Conservation (phyloP, 129 eudicot genomes). For the Helianthus annuus region DNA sequence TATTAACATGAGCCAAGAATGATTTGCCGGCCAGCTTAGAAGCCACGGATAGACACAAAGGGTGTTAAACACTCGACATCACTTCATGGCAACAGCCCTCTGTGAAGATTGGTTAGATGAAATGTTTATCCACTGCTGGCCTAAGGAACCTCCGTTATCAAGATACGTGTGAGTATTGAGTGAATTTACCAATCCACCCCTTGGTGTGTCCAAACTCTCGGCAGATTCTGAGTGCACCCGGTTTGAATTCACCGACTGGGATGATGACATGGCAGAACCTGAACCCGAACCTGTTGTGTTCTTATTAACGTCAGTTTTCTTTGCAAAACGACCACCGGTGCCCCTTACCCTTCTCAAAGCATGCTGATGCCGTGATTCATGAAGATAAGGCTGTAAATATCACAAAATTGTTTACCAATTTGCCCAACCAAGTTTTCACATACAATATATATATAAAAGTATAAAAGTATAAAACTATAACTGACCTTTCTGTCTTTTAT, state of each 20-base stretch:
- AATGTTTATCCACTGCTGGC: conserved; percentile 55
- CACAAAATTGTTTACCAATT: conserved; percentile 14
- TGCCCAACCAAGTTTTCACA: background rate
- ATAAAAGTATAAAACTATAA: background rate
- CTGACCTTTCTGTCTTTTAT: conserved; percentile 73
- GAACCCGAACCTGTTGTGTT: conserved; percentile 27
- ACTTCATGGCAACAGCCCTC: conserved; percentile 62
- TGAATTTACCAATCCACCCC: conserved; percentile 32
- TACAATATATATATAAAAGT: background rate
- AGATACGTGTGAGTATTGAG: conserved; percentile 20
- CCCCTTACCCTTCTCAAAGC: conserved; percentile 85
- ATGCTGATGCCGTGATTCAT: conserved; percentile 92
- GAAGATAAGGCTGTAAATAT: conserved; percentile 78
- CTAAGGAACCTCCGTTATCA: conserved; percentile 35
- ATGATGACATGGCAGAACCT: conserved; percentile 21
- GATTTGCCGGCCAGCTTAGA: conserved; percentile 68
- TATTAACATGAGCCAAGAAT: conserved; percentile 73
- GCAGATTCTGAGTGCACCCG: conserved; percentile 36
- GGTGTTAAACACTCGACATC: conserved; percentile 14
- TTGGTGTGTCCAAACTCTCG: conserved; percentile 29
- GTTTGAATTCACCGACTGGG: conserved; percentile 39
- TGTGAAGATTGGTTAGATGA: conserved; percentile 45
- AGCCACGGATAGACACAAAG: conserved; percentile 23
- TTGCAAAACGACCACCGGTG: conserved; percentile 87
- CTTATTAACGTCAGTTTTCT: no score